Base-by-base conservation (phyloP, 805 yeast species). In the Limtongozyma cylindracea region DNA sequence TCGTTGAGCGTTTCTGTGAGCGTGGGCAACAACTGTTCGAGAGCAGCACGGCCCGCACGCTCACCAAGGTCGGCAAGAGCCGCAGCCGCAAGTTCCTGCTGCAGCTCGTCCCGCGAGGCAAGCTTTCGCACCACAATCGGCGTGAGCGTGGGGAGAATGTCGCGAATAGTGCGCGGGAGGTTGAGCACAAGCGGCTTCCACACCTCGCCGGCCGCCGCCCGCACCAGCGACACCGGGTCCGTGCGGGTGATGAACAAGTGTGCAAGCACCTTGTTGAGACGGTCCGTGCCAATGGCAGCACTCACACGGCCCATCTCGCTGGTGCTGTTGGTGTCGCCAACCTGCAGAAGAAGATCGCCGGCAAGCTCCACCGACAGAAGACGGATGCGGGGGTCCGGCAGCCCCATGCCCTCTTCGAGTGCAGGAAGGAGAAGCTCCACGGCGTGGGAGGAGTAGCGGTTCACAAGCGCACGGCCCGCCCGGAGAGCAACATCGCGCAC, bases 121-220 rank as follows among this genome's bases (percentile, higher is more conserved):
- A 88, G 56, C 36, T 78, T 61, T 32, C 69, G 62, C 27, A 88
- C 77, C 36, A 88, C 68, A 34, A 77, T 60, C 27, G 60, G 60
- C 4, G 88, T 74, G 30, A 88, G 61, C 4, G 78, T 56, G 15
- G 94, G 91, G 29, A 88, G 46, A 28, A 88, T 78, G 42, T 82
- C 95, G 51, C 76, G 84, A 21, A 88, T 72, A 3, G 93, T 76
- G 38, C 74, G 67, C 19, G 98, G 96, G 12, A 98, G 88, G 41
- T 88, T 88, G 21, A 92, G 74, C 23, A 88, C 95, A 38, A 88
- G 54, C 0, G 93, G 78, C 48, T 82, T 82, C 99, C 99, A 88
- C 21, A 88, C 78, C 35, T 88, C 94, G 27, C 77, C 64, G 8
- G 96, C 69, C 13, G 91, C 74, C 31, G 66, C 66, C 35, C 98